phyloP scores from a whole-genome alignment of 2,329 filamentous ascomycete genomes.

The Claviceps sp. region DNA sequence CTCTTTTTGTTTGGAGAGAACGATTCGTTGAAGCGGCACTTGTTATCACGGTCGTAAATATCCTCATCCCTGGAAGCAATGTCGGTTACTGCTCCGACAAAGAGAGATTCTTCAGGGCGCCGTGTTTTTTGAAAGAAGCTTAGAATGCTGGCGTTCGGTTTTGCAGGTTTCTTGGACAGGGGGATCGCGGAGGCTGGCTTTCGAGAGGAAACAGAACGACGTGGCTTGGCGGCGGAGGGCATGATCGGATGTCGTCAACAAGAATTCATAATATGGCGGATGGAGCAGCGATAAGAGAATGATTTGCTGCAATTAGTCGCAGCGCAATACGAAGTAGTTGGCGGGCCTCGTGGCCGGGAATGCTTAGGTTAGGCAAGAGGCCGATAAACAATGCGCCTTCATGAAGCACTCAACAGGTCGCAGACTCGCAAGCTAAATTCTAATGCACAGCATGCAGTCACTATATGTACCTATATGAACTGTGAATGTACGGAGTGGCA shows the following conservation, averaged over 20 bases:
- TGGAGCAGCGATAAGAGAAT: neutral
- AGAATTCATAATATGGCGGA: neutral
- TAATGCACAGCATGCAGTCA: too few relatives aligned
- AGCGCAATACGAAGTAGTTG: neutral
- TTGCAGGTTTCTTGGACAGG: constrained; percentile 21
- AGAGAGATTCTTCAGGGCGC: constrained; percentile 44
- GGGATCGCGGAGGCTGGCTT: constrained; percentile 14
- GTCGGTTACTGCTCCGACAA: constrained; percentile 25
- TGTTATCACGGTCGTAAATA: constrained; percentile 15
- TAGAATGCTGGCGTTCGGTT: constrained; percentile 52
- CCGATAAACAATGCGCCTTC: neutral
- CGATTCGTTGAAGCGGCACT: constrained; percentile 21
- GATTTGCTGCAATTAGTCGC: neutral
- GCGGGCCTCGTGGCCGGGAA: neutral
- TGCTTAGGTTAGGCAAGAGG: neutral
- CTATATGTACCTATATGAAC: too few relatives aligned
- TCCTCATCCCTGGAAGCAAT: constrained; percentile 14
- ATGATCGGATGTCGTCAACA: constrained; percentile 12
- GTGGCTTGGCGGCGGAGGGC: constrained; percentile 21
- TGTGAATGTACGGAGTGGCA: too few relatives aligned
- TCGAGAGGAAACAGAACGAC: constrained; percentile 18
- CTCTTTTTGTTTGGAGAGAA: constrained; percentile 18
- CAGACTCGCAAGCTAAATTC: neutral
- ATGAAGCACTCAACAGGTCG: neutral
- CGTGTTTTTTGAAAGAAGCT: constrained; percentile 63